A percentile compares a stretch with the other conserved stretches of the same genome.
Conservation (phyloP, 768 basidiomycete species). For the Termitomyces sp. region DNA sequence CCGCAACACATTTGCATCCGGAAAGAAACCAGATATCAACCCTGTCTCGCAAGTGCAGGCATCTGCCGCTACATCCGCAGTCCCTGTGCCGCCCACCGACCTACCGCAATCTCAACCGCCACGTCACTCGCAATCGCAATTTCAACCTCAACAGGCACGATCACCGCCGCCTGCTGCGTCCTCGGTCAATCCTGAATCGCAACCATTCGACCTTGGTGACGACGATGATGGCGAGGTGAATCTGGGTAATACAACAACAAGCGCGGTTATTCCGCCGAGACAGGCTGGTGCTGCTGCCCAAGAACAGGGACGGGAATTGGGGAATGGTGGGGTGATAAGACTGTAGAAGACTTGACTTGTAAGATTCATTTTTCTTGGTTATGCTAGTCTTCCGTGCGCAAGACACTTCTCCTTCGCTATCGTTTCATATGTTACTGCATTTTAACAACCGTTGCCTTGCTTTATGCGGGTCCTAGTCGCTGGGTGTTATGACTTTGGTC, state of each 20-base stretch:
- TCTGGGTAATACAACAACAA: not conserved
- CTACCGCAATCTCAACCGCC: not conserved
- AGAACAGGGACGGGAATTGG: not conserved
- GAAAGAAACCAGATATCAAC: constrained; percentile 24
- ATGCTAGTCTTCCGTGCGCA: too few species aligned
- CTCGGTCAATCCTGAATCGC: not conserved
- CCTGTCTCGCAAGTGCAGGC: constrained; percentile 36
- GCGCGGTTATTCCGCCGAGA: not conserved
- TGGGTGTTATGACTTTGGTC: too few species aligned
- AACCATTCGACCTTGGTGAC: constrained; percentile 20
- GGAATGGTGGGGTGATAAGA: not conserved
- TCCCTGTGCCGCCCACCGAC: not conserved
- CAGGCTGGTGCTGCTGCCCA: not conserved
- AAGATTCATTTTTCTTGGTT: too few species aligned
- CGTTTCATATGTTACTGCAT: not conserved
- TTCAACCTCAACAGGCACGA: not conserved
- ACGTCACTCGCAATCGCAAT: not conserved
- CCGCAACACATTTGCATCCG: constrained; percentile 11
- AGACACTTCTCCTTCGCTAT: not conserved
- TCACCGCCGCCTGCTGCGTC: constrained; percentile 6
- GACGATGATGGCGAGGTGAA: constrained; percentile 20
- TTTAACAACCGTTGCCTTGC: not conserved
- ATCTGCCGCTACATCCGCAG: not conserved
- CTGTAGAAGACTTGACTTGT: not conserved
- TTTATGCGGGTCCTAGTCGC: not conserved